Evolutionary conservation across 2,329 filamentous ascomycete species (phyloP).

Genomic region (Xylaria sp.): DNA sequence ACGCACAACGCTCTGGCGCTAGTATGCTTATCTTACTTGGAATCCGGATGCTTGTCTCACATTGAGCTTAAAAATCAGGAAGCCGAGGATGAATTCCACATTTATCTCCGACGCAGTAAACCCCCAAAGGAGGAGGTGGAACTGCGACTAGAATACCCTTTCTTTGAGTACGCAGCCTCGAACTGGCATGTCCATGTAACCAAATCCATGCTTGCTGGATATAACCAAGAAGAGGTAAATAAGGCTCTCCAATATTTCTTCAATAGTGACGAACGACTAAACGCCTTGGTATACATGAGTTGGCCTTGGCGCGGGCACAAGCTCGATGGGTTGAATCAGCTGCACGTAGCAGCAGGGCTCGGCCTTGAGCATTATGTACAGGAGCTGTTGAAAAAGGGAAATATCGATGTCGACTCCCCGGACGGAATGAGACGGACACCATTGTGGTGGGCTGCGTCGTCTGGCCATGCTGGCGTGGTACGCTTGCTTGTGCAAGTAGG

Average conservation of each 20-base stretch:
- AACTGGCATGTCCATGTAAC: slow-evolving; percentile 22
- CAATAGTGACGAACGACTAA: neutral
- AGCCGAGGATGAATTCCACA: neutral
- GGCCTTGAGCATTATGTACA: slow-evolving; percentile 21
- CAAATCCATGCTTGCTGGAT: slow-evolving; percentile 18
- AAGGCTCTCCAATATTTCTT: slow-evolving; percentile 15
- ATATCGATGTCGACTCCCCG: slow-evolving; percentile 10
- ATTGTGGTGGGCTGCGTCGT: slow-evolving; percentile 29
- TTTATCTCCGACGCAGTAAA: neutral
- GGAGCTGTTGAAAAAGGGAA: slow-evolving; percentile 6
- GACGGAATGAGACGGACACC: slow-evolving; percentile 16
- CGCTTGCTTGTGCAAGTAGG: slow-evolving; percentile 18
- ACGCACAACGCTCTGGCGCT: slow-evolving; percentile 24
- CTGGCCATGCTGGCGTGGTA: slow-evolving; percentile 18
- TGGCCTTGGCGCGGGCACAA: neutral
- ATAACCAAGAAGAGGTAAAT: slow-evolving; percentile 21
- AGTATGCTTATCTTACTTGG: slow-evolving; percentile 20
- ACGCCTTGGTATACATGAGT: neutral
- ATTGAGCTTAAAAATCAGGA: neutral
- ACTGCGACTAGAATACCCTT: slow-evolving; percentile 20
- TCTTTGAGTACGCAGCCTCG: slow-evolving; percentile 22
- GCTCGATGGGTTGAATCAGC: slow-evolving; percentile 1
- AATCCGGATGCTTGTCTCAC: slow-evolving; percentile 4
- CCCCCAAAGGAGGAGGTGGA: neutral
- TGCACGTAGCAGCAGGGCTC: slow-evolving; percentile 15